Percentiles rank a stretch among this genome's conserved stretches.
Evolutionary conservation across 2,329 filamentous ascomycete genomes (phyloP).

Genomic region (Rutstroemia sp.): DNA sequence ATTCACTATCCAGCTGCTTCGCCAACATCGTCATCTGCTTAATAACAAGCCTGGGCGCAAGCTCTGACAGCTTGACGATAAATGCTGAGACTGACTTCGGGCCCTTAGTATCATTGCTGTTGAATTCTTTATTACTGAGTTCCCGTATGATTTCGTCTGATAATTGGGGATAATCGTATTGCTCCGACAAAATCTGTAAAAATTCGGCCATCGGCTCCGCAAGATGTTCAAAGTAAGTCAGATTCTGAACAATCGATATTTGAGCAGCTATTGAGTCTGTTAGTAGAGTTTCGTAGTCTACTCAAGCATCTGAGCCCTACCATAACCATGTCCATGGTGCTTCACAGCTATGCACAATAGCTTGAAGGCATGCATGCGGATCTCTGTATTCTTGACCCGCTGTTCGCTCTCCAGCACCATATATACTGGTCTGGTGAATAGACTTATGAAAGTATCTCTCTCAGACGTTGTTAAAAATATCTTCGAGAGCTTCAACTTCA

Average conservation of each 20-base stretch:
- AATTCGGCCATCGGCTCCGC: slow-evolving; percentile 99
- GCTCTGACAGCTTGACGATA: slow-evolving; percentile 84
- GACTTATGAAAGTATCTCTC: slow-evolving; percentile 84
- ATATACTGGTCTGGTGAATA: slow-evolving; percentile 90
- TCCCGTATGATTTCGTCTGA: slow-evolving; percentile 91
- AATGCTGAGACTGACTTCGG: slow-evolving; percentile 96
- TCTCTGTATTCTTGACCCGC: slow-evolving; percentile 77
- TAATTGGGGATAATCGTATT: slow-evolving; percentile 95
- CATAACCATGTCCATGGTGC: slow-evolving; percentile 94
- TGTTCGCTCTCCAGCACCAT: slow-evolving; percentile 91
- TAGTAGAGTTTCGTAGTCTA: slow-evolving; percentile 25
- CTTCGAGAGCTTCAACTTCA: slow-evolving; percentile 84
- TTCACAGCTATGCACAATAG: slow-evolving; percentile 95
- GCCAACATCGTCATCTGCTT: slow-evolving; percentile 96
- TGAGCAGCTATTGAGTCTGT: slow-evolving; percentile 64
- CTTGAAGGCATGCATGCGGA: slow-evolving; percentile 96
- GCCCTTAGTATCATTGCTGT: slow-evolving; percentile 88
- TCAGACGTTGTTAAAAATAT: slow-evolving; percentile 97
- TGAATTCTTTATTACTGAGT: slow-evolving; percentile 96
- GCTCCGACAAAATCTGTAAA: slow-evolving; percentile 87
- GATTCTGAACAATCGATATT: slow-evolving; percentile 93
- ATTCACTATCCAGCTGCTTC: slow-evolving; percentile 94
- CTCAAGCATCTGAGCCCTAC: slow-evolving; percentile 39
- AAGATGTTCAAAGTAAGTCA: slow-evolving; percentile 98
- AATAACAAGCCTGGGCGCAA: slow-evolving; percentile 85